Evolutionary conservation across 768 basidiomycete species (phyloP), one percentile per base, ranked within the genome.

Genomic region (Dioszegia aurantiaca): DNA sequence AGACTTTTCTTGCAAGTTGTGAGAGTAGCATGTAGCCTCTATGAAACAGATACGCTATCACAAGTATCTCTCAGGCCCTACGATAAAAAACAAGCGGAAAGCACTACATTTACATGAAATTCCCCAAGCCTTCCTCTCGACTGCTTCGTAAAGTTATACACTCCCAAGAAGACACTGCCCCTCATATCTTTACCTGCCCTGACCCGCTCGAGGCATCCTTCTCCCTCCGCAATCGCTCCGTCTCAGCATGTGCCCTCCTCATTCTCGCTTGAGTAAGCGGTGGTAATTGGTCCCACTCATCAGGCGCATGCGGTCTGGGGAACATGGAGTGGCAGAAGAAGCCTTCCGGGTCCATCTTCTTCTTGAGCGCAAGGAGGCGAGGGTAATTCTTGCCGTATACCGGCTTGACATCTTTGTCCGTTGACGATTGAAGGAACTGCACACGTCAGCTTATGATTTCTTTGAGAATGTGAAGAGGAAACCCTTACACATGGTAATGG

Each of bases 401-500:
- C 5, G 64, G 63, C 14, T 55, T 44, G 11, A 78, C 70, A 3
- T 60, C 63, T n/a, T 61, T 60, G 0, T 64, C 55, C 19, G 57
- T 61, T 28, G 74, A 52, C 11, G 62, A 67, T 73, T 75, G 67
- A 24, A 69, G 53, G 69, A 77, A 74, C 74, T 77, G 49, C 16
- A 46, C 21, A 23, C n/a, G n/a, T n/a, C n/a, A n/a, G n/a, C 21
- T 21, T 40, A 46, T 26, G 19, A 16, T 42, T 5, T 42, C 8
- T 5, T 8, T n/a, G 47, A 4, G n/a, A 55, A 26, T 3, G 8
- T 31, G 19, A n/a, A 31, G 27, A 27, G 19, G 41, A 28, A 49
- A 31, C 8, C 82, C 86, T 77, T 73, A 91, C 90, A 64, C 87
- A 88, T 5, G 91, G 91, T 70, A 86, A 83, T 1, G 90, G 87